Conservation (phyloP, 345 rosid genomes). For the Kernera saxatilis region DNA sequence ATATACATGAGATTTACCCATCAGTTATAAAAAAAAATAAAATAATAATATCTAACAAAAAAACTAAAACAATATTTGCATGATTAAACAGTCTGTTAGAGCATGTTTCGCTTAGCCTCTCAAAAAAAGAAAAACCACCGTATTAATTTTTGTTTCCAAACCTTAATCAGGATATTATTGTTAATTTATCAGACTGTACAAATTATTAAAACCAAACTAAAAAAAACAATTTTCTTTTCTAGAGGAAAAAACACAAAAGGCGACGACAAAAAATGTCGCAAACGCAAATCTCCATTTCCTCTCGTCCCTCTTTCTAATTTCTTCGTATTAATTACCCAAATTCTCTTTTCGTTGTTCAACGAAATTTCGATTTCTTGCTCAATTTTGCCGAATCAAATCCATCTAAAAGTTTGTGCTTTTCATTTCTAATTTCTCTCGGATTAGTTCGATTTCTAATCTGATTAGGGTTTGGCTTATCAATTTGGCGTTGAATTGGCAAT, state of each 20-base stretch:
- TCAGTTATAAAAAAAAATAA: no score
- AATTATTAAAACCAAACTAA: not conserved
- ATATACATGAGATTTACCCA: no score
- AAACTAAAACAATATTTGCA: not conserved
- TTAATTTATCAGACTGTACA: constrained; percentile 17
- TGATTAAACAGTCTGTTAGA: not conserved
- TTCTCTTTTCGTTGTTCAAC: not conserved
- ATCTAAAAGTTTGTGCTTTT: not conserved
- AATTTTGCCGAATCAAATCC: constrained; percentile 1
- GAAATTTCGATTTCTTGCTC: not conserved
- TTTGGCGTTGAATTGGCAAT: constrained; percentile 4
- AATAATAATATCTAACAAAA: no score
- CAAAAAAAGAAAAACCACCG: not conserved
- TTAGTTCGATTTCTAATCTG: constrained; percentile 4
- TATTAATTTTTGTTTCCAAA: not conserved
- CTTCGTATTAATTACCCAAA: not conserved
- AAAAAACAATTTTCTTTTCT: not conserved
- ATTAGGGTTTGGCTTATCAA: constrained; percentile 16
- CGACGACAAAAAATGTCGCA: constrained; percentile 7
- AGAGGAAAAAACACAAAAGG: not conserved
- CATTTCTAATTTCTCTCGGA: not conserved
- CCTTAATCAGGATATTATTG: constrained; percentile 26
- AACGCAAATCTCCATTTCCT: constrained; percentile 19
- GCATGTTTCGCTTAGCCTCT: not conserved
- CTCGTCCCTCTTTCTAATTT: constrained; percentile 8